A percentile compares a stretch with the other conserved stretches of the same genome.
These are phyloP conservation scores for Ambrosia hybrid DNA, from an alignment of 140 eudicot species.

Conservation along the genomic window DNA sequence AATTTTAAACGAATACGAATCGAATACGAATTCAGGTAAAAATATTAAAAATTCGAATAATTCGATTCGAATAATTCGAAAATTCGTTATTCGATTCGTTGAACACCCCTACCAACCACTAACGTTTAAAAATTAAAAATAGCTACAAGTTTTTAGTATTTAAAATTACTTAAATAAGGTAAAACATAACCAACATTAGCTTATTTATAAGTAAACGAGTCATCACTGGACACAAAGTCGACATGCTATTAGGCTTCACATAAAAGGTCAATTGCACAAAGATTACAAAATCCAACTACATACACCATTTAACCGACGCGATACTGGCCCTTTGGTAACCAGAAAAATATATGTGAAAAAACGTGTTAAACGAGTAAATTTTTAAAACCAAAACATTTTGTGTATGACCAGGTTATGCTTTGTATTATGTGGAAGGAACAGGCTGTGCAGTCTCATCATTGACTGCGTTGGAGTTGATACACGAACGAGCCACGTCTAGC, in stretches of 20 bases:
- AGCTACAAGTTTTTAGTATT: no score
- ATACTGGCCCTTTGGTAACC: conserved; percentile 1
- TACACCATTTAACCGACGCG: conserved; percentile 14
- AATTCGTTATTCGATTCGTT: no score
- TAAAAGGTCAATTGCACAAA: conserved; percentile 7
- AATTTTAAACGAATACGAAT: no score
- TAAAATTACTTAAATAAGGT: no score
- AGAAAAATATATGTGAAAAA: background rate
- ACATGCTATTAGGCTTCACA: conserved; percentile 6
- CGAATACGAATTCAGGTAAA: no score
- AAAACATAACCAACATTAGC: no score
- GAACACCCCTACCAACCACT: no score
- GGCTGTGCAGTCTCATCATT: conserved; percentile 33
- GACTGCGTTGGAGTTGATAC: conserved; percentile 49
- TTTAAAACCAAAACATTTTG: conserved; percentile 1
- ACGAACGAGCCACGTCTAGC: conserved; percentile 67
- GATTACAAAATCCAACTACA: conserved; percentile 34
- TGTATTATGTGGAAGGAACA: conserved; percentile 26
- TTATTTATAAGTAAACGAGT: no score
- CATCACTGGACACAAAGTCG: no score
- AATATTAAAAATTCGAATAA: no score
- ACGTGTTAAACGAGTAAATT: background rate
- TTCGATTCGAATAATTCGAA: no score
- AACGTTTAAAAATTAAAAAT: no score
- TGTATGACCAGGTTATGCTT: conserved; percentile 20